These are phyloP conservation scores for Phoenix roebelenii DNA, from an alignment of 176 grass and related monocot species.

Conservation along the genomic window DNA sequence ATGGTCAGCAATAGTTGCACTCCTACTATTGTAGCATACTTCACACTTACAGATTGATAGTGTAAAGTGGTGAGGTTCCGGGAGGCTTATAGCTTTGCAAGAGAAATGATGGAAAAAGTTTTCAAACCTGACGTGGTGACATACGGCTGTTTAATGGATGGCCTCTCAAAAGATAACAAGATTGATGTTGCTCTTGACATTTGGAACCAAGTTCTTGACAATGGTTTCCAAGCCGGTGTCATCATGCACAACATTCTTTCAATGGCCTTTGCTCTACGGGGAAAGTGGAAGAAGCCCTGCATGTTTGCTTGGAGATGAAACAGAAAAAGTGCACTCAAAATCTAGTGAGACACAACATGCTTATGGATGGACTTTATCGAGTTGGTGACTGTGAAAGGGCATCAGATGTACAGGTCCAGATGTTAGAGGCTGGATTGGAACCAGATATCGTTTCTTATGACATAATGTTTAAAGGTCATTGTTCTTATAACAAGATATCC, in stretches of 20 bases:
- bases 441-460: constrained; percentile 83
- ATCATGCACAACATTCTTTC: constrained; percentile 76
- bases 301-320: constrained; percentile 56
- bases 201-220: constrained; percentile 50
- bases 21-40: constrained; percentile 80
- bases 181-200: constrained; percentile 57
- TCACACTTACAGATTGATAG: constrained; percentile 65
- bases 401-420: constrained; percentile 48
- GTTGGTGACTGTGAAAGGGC: constrained; percentile 45
- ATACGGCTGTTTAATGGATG: constrained; percentile 61
- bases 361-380: constrained; percentile 76
- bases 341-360: constrained; percentile 75
- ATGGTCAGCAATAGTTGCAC: constrained; percentile 39
- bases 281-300: constrained; percentile 56
- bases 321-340: constrained; percentile 57
- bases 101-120: constrained; percentile 73
- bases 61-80: constrained; percentile 73
- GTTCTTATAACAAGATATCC: constrained; percentile 59
- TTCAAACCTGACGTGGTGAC: constrained; percentile 49
- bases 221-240: constrained; percentile 43
- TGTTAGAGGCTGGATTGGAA: constrained; percentile 54
- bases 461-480: constrained; percentile 73
- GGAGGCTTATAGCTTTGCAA: constrained; percentile 64
- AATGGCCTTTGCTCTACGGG: constrained; percentile 76
- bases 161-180: constrained; percentile 66